phyloP scores from a whole-genome alignment of 2,329 filamentous ascomycete species.

The Clarireedia hainanense region DNA sequence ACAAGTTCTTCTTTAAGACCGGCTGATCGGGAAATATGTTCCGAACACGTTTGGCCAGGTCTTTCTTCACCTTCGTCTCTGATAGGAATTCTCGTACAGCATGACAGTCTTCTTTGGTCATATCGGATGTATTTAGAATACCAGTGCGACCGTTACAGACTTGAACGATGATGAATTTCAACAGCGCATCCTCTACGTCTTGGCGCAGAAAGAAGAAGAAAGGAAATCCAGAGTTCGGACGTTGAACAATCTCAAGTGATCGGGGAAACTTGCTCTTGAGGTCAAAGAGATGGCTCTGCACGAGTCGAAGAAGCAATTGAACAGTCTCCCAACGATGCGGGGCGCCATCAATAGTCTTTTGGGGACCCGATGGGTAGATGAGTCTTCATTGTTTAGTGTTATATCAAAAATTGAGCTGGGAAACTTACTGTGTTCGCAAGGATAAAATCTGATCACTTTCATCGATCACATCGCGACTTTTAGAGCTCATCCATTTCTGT shows the following conservation, averaged over 20 bases:
- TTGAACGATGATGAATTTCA: slow-evolving; percentile 28
- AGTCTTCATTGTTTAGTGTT: slow-evolving; percentile 13
- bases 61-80: slow-evolving; percentile 17
- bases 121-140: slow-evolving; percentile 16
- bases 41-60: slow-evolving; percentile 21
- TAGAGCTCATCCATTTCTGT: slow-evolving; percentile 36
- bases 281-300: slow-evolving; percentile 27
- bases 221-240: slow-evolving; percentile 34
- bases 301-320: slow-evolving; percentile 26
- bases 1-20: slow-evolving; percentile 31
- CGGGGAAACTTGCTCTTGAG: slow-evolving; percentile 32
- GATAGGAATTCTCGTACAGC: slow-evolving; percentile 25
- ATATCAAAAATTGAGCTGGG: neutral
- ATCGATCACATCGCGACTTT: slow-evolving; percentile 43
- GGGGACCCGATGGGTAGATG: slow-evolving; percentile 34
- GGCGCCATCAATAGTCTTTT: slow-evolving; percentile 32
- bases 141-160: slow-evolving; percentile 26
- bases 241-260: slow-evolving; percentile 37
- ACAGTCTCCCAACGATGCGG: slow-evolving; percentile 32
- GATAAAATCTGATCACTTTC: slow-evolving; percentile 38
- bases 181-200: slow-evolving; percentile 32
- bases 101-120: slow-evolving; percentile 21
- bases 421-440: slow-evolving; percentile 28
- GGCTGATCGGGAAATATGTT: slow-evolving; percentile 29
- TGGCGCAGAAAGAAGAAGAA: slow-evolving; percentile 39